These are phyloP conservation scores for Linum trigynum DNA, from an alignment of 345 rosid genomes.

Conservation along the genomic window DNA sequence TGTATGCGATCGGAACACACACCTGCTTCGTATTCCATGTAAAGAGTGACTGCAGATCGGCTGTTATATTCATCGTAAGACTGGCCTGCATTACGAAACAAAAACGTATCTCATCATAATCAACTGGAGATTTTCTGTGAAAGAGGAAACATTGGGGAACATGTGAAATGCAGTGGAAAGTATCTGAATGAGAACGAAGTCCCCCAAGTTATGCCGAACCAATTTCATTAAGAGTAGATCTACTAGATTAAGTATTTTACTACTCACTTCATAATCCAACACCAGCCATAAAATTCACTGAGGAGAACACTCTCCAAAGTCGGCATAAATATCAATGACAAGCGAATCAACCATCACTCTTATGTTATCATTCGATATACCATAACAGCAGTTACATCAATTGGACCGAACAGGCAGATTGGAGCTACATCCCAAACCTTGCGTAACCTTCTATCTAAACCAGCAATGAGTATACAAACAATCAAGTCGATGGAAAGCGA, in stretches of 20 bases:
- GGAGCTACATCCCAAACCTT: too few relatives aligned
- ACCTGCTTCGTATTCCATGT: constrained; percentile 99
- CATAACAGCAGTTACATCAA: background rate
- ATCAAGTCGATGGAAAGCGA: background rate
- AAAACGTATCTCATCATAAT: background rate
- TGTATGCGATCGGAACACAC: constrained; percentile 4
- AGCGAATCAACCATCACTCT: background rate
- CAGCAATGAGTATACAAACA: background rate
- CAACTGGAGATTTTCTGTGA: background rate
- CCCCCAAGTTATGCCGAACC: too few relatives aligned
- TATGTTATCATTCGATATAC: background rate
- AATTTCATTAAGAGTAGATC: too few relatives aligned
- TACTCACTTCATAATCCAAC: too few relatives aligned
- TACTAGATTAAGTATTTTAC: too few relatives aligned
- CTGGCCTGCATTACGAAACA: constrained; percentile 49
- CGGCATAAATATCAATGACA: background rate
- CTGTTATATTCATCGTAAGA: constrained; percentile 74
- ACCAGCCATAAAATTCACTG: too few relatives aligned
- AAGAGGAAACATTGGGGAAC: too few relatives aligned
- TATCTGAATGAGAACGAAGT: too few relatives aligned
- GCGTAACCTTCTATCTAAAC: too few relatives aligned
- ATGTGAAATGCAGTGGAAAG: too few relatives aligned
- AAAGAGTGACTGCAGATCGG: constrained; percentile 75
- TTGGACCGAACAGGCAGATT: too few relatives aligned
- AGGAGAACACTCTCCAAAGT: too few relatives aligned